A percentile compares a stretch with the other conserved stretches of the same genome.
These are phyloP conservation scores for Xylaria sp. DNA, from an alignment of 2,329 filamentous ascomycete genomes.

Conservation along the genomic window DNA sequence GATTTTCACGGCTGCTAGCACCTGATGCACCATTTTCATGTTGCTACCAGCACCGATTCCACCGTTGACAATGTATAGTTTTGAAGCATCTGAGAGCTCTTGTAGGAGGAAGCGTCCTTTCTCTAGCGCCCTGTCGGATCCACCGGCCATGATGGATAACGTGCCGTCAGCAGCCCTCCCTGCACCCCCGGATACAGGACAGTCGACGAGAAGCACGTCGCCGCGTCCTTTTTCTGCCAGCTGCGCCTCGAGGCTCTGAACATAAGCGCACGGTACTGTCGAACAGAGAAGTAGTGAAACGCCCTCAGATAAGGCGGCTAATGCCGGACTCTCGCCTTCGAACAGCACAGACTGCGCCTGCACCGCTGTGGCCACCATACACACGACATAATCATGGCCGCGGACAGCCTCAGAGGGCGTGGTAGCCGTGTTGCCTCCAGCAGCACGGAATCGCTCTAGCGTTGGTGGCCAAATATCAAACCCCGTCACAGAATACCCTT, in stretches of 20 bases:
- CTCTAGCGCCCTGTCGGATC: slow-evolving; percentile 63
- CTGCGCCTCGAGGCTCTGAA: slow-evolving; percentile 67
- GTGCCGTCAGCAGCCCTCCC: slow-evolving; percentile 75
- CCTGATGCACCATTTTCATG: slow-evolving; percentile 72
- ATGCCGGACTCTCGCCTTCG: slow-evolving; percentile 62
- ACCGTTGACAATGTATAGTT: slow-evolving; percentile 70
- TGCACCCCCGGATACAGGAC: slow-evolving; percentile 77
- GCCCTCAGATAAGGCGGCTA: slow-evolving; percentile 62
- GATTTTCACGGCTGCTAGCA: slow-evolving; percentile 72
- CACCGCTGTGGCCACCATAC: slow-evolving; percentile 79
- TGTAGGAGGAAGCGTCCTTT: slow-evolving; percentile 68
- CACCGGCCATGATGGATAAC: slow-evolving; percentile 79
- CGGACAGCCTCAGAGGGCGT: slow-evolving; percentile 70
- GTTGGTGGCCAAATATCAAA: slow-evolving; percentile 77
- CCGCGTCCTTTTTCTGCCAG: slow-evolving; percentile 64
- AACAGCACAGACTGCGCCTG: slow-evolving; percentile 75
- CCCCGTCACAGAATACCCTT: slow-evolving; percentile 73
- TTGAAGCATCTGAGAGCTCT: slow-evolving; percentile 68
- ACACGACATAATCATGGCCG: slow-evolving; percentile 69
- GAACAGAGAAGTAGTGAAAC: slow-evolving; percentile 74
- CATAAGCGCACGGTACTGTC: slow-evolving; percentile 74
- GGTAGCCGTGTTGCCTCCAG: slow-evolving; percentile 68
- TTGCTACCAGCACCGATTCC: slow-evolving; percentile 69
- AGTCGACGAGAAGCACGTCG: slow-evolving; percentile 75
- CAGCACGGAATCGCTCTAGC: slow-evolving; percentile 70